Conservation (phyloP, 352 stramenopile species). For the Phytophthora meadii region DNA sequence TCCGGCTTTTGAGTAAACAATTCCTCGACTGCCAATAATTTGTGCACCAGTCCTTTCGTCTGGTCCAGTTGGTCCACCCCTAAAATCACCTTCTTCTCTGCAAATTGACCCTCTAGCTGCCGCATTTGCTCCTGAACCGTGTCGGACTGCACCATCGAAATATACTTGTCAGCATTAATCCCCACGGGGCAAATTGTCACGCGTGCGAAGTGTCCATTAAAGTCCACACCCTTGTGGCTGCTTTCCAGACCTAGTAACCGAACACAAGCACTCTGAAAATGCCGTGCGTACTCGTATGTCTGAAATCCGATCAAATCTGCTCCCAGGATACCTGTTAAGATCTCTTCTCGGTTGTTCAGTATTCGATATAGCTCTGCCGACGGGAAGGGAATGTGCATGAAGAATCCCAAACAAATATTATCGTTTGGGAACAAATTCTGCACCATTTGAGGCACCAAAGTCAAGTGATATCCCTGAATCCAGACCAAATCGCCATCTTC, state of each 20-base stretch:
- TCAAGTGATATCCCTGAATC: slow-evolving; percentile 93
- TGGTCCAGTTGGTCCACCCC: slow-evolving; percentile 87
- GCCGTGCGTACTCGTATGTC: slow-evolving; percentile 90
- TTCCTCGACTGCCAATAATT: slow-evolving; percentile 90
- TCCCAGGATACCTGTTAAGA: slow-evolving; percentile 87
- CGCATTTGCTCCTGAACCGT: slow-evolving; percentile 71
- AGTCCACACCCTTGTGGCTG: slow-evolving; percentile 90
- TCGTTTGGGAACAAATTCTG: slow-evolving; percentile 92
- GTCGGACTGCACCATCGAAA: slow-evolving; percentile 63
- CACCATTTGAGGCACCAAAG: slow-evolving; percentile 90
- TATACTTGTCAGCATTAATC: slow-evolving; percentile 88
- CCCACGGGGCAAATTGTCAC: slow-evolving; percentile 90
- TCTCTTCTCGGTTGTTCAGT: slow-evolving; percentile 88
- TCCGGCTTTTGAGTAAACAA: slow-evolving; percentile 89
- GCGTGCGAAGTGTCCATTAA: slow-evolving; percentile 87
- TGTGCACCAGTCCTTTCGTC: slow-evolving; percentile 92
- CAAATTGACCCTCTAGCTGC: slow-evolving; percentile 70
- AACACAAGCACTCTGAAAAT: slow-evolving; percentile 90
- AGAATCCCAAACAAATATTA: slow-evolving; percentile 86
- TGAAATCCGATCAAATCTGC: slow-evolving; percentile 92
- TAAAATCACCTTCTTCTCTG: slow-evolving; percentile 86
- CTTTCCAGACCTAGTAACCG: slow-evolving; percentile 88
- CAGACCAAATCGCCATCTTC: slow-evolving; percentile 91
- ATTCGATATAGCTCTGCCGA: slow-evolving; percentile 92
- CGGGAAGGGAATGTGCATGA: slow-evolving; percentile 92